Evolutionary conservation across 345 rosid species (phyloP), one percentile per base, ranked within the genome.

Genomic region (Mallotus nudiflorus): DNA sequence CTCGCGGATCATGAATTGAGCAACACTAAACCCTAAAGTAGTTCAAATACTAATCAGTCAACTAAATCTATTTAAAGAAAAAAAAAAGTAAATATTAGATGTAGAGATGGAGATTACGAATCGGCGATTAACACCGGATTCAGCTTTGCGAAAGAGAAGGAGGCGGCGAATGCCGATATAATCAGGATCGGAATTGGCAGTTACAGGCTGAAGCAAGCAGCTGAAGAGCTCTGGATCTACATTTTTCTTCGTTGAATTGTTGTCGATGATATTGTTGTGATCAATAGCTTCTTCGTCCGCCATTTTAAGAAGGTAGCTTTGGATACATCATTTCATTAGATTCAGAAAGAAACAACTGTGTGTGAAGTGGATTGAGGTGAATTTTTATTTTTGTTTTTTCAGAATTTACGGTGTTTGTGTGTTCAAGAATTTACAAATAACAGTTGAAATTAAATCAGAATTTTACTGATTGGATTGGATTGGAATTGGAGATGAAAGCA

Each of bases 91-190:
- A n/a, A n/a, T 6, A n/a, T 50, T 5, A 28, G 22, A 16, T 3
- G 69, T 42, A 65, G 46, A 39, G 75, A 63, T 35, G 62, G 25
- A 62, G 69, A 81, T 78, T 82, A 91, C 99, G 24, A 81, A 59
- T 67, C 97, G 97, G 65, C 90, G 87, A 77, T 66, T 75, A 44
- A 50, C 66, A 65, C 93, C 91, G 46, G 92, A 82, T 48, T 85
- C 85, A 27, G 92, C 84, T 80, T 95, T 91, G 45, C 91, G 87
- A 61, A 76, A 85, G 61, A 95, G 97, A 70, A 95, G 93, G 65
- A 95, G 82, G 18, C 97, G 96, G 48, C 99, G 97, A 56, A 87
- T 73, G 70, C 92, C 97, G 75, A 89, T 35, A 62, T 90, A 95
- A 10, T 75, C 79, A 20, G 88, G 90, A 86, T 85, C 91, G 71